Conservation (phyloP, 1,284 basidiomycete species). For the Leccinum pseudoinsigne region DNA sequence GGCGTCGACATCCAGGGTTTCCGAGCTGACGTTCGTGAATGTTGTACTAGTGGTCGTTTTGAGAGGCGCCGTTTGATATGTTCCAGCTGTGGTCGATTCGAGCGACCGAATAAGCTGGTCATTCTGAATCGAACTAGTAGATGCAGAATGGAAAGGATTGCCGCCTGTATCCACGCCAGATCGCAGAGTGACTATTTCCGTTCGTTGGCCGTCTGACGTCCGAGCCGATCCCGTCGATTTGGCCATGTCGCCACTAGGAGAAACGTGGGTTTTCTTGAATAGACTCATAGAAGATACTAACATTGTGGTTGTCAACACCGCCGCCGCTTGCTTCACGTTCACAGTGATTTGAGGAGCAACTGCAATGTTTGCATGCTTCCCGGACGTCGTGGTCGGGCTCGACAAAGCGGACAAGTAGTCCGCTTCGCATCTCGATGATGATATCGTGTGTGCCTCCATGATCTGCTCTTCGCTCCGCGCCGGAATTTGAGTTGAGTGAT, state of each 20-base stretch:
- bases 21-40: not conserved
- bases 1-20: not conserved
- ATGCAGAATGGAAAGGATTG: not conserved
- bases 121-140: not conserved
- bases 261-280: not conserved
- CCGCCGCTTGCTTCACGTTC: not conserved
- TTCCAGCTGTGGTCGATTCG: not conserved
- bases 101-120: not conserved
- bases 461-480: not conserved
- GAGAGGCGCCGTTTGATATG: not conserved
- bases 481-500: not conserved
- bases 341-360: constrained; percentile 6
- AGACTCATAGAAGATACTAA: not conserved
- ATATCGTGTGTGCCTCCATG: not conserved
- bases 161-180: not conserved
- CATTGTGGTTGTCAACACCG: not conserved
- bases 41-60: not conserved
- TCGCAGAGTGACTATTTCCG: not conserved
- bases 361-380: not conserved
- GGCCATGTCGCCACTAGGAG: constrained; percentile 1
- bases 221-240: not conserved
- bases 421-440: not conserved
- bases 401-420: not conserved
- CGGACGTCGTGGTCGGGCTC: not conserved
- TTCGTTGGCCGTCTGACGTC: not conserved